Evolutionary conservation across 208 protist species (phyloP).

Genomic region (Phytomonas sp.): DNA sequence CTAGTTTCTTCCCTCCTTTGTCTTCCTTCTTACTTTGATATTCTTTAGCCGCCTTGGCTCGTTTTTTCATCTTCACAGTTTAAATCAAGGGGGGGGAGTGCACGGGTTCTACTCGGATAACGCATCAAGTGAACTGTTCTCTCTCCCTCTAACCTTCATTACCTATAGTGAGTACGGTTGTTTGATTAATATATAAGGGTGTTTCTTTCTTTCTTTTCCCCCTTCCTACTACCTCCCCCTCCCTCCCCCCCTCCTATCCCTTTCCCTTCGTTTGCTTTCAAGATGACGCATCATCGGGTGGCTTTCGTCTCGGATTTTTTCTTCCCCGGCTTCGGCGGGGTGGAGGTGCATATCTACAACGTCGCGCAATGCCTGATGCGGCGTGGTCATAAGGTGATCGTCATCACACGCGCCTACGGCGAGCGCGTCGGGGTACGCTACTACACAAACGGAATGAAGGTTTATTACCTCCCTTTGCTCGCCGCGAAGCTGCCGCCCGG

Average conservation of each 20-base stretch:
- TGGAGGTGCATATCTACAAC: constrained; percentile 97
- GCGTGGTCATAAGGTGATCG: constrained; percentile 94
- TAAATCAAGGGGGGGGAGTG: not conserved
- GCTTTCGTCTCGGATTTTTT: constrained; percentile 97
- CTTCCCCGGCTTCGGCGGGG: constrained; percentile 97
- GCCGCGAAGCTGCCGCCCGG: constrained; percentile 83
- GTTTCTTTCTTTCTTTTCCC: constrained; percentile 4
- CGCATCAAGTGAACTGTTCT: not conserved
- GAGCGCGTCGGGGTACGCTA: constrained; percentile 93
- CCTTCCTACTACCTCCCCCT: not conserved
- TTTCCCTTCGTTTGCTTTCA: too few relatives aligned
- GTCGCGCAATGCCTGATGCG: constrained; percentile 93
- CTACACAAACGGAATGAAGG: constrained; percentile 95
- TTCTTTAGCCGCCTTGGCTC: not conserved
- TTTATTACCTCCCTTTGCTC: constrained; percentile 96
- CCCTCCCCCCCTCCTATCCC: too few relatives aligned
- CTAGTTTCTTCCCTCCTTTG: not conserved
- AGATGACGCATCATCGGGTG: constrained; percentile 64
- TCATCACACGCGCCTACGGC: constrained; percentile 94
- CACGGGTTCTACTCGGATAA: not conserved
- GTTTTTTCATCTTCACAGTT: not conserved
- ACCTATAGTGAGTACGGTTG: not conserved
- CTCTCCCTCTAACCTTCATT: not conserved
- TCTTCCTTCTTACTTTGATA: not conserved
- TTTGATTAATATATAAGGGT: not conserved